phyloP scores from a whole-genome alignment of 176 grass and related monocot species.

The Rhynchospora breviuscula region DNA sequence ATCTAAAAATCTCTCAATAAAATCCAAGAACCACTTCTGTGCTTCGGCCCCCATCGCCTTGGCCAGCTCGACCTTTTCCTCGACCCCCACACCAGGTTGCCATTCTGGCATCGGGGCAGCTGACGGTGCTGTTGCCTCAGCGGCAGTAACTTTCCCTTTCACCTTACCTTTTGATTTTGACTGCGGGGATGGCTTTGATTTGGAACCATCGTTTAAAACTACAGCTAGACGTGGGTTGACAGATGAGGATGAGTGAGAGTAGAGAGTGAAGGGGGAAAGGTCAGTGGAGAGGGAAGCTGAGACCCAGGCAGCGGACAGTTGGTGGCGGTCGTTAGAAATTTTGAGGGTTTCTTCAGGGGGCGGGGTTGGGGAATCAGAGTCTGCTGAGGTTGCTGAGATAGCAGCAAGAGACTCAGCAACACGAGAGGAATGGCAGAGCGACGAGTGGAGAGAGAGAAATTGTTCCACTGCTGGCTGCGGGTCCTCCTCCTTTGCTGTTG shows the following conservation, averaged over 20 bases:
- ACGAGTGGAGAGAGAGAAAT: slow-evolving; percentile 66
- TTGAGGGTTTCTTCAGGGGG: slow-evolving; percentile 47
- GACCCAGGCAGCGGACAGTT: slow-evolving; percentile 59
- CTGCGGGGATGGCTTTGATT: slow-evolving; percentile 34
- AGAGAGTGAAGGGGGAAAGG: slow-evolving; percentile 72
- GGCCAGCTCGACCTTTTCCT: slow-evolving; percentile 65
- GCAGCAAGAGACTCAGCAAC: slow-evolving; percentile 48
- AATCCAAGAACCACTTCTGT: slow-evolving; percentile 75
- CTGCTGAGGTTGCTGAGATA: neutral
- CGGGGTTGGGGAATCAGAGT: slow-evolving; percentile 16
- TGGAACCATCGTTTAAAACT: slow-evolving; percentile 45
- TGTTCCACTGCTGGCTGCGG: slow-evolving; percentile 77
- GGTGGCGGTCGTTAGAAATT: slow-evolving; percentile 42
- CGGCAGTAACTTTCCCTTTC: slow-evolving; percentile 19
- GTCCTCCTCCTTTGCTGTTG: slow-evolving; percentile 65
- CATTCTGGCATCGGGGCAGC: slow-evolving; percentile 35
- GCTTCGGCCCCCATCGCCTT: slow-evolving; percentile 53
- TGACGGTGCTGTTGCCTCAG: neutral
- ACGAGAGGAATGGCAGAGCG: slow-evolving; percentile 43
- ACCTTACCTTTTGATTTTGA: slow-evolving; percentile 36
- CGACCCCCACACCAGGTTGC: slow-evolving; percentile 47
- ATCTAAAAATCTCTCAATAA: slow-evolving; percentile 89
- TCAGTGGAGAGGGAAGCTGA: slow-evolving; percentile 68
- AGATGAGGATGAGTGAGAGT: slow-evolving; percentile 31
- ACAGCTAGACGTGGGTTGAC: slow-evolving; percentile 28